Evolutionary conservation across 192 early-diverging fungal genomes (phyloP).

Genomic region (Umbelopsis vinacea): DNA sequence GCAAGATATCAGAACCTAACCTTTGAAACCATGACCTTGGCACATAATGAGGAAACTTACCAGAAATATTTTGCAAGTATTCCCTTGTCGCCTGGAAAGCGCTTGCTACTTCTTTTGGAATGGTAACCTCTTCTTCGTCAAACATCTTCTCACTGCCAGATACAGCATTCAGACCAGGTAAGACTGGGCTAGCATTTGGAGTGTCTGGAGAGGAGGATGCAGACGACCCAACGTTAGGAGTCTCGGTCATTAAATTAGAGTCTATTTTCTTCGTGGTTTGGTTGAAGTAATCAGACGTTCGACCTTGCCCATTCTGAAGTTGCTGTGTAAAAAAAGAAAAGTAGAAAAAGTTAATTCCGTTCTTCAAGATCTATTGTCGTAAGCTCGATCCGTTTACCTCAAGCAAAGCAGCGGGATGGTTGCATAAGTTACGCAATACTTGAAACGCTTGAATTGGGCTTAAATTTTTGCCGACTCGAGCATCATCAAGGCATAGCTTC

Average conservation of each 20-base stretch:
- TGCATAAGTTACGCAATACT: slow-evolving; percentile 58
- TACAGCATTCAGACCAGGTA: no score
- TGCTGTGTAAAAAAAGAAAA: neutral
- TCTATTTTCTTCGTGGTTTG: no score
- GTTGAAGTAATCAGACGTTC: no score
- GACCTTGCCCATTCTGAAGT: neutral
- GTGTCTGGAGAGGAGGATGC: neutral
- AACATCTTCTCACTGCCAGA: neutral
- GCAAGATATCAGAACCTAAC: neutral
- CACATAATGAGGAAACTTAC: neutral
- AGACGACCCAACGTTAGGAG: neutral
- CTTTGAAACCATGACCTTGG: neutral
- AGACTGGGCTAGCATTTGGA: neutral
- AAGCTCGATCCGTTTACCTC: slow-evolving; percentile 25
- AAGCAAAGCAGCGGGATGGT: slow-evolving; percentile 64
- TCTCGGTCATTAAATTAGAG: no score
- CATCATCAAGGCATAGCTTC: neutral
- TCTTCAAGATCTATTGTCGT: neutral
- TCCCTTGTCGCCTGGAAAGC: neutral
- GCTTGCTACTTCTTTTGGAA: neutral
- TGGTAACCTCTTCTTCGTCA: neutral
- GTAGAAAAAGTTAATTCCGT: neutral
- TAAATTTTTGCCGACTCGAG: neutral
- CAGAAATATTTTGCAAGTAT: neutral
- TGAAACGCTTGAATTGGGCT: neutral